Evolutionary conservation across 2,329 filamentous ascomycete species (phyloP).

Genomic region (Diaporthe ilicicola): DNA sequence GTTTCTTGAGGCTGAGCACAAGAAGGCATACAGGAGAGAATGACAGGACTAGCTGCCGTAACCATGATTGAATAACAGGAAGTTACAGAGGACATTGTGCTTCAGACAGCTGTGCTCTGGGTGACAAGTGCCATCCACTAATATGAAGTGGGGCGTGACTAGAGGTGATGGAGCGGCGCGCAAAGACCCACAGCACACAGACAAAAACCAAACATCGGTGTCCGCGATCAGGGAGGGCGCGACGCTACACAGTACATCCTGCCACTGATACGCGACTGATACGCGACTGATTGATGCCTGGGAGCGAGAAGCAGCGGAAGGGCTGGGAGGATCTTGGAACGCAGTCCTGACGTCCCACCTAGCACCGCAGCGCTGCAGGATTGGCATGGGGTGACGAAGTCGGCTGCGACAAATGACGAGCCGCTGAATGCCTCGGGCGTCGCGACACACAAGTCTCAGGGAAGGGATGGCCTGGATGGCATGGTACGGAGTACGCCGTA

Average conservation of each 20-base stretch:
- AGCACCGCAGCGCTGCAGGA: neutral
- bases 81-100: neutral
- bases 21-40: neutral
- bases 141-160: neutral
- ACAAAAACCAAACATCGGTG: neutral
- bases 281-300: neutral
- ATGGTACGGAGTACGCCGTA: neutral
- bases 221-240: neutral
- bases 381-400: slow-evolving; percentile 23
- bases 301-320: neutral
- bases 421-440: slow-evolving; percentile 17
- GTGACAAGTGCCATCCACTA: slow-evolving; percentile 6
- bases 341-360: too few species aligned
- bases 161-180: neutral
- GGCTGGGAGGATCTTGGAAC: too few species aligned
- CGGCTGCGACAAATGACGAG: slow-evolving; percentile 20
- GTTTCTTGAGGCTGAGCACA: neutral
- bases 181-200: slow-evolving; percentile 19
- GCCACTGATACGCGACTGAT: neutral
- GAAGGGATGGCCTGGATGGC: too few species aligned
- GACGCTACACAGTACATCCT: slow-evolving; percentile 8
- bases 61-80: neutral
- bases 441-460: slow-evolving; percentile 13
- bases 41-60: neutral
- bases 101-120: neutral